Base-by-base conservation (phyloP, 2,329 filamentous ascomycete genomes). In the Fusarium foetens region DNA sequence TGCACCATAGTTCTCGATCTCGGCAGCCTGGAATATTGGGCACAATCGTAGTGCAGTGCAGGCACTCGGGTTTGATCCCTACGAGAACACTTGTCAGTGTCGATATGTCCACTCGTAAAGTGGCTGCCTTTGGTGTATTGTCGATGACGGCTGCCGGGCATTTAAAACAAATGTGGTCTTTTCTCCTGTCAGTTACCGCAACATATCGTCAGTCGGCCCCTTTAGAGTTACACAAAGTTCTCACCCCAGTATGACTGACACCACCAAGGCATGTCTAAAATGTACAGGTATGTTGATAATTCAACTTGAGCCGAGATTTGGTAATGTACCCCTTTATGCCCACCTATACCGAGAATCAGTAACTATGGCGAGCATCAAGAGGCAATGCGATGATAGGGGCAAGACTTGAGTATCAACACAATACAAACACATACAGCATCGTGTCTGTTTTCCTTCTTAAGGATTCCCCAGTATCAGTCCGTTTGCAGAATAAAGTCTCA, bases 401-500 rank as follows among this genome's bases (percentile, higher is more conserved):
- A 33, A 66, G 48, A 55, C 31, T 45, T 36, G 48, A 25, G n/a
- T 19, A 14, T 51, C 29, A 19, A 51, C 31, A 51, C 45, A 41
- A 41, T 42, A 48, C 25, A 35, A 19, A 33, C 13, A 29, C 33
- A 49, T 38, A 38, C 31, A 48, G 25, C 35, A 70, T 13, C 48
- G 29, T 59, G 45, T 59, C 43, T 33, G 36, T 41, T 31, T 29
- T 23, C 25, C 16, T 36, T 31, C 29, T 41, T 19, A 21, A 27
- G 8, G 27, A 19, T 21, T 41, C 27, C 54, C 46, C 42, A 31
- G n/a, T 62, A 23, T 21, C 19, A 52, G 49, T 42, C 48, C 38
- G 54, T 60, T 68, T 71, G 62, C 58, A 54, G 27, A 53, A 63
- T 39, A 35, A 38, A 42, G 58, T 31, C 51, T 67, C 62, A 63